These are phyloP conservation scores for Globisporangium solare DNA, from an alignment of 352 stramenopile species.

Conservation along the genomic window DNA sequence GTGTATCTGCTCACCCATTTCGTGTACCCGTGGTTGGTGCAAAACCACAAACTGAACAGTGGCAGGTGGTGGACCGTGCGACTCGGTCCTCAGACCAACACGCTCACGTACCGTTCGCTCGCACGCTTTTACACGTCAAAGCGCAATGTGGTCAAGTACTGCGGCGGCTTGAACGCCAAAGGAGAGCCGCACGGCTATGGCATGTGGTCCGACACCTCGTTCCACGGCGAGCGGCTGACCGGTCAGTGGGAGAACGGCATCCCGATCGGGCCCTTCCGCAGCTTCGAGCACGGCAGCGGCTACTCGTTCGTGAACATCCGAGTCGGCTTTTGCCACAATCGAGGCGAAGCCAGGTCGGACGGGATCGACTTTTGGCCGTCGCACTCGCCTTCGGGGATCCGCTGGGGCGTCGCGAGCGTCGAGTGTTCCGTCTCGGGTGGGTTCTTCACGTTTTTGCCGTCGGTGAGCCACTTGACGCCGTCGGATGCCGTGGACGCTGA, in stretches of 20 bases:
- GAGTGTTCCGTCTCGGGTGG: conserved; percentile 71
- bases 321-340: conserved; percentile 64
- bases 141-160: conserved; percentile 53
- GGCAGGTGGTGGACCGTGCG: conserved; percentile 46
- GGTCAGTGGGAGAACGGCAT: conserved; percentile 67
- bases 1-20: conserved; percentile 65
- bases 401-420: conserved; percentile 79
- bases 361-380: conserved; percentile 49
- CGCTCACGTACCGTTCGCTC: conserved; percentile 41
- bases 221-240: conserved; percentile 66
- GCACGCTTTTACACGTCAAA: conserved; percentile 43
- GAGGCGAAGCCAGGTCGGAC: conserved; percentile 24
- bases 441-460: conserved; percentile 68
- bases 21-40: conserved; percentile 54
- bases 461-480: conserved; percentile 46
- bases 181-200: conserved; percentile 61
- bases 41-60: conserved; percentile 37
- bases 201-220: conserved; percentile 66
- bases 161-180: conserved; percentile 49
- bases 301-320: conserved; percentile 76
- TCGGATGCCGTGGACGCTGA: conserved; percentile 26
- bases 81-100: conserved; percentile 36
- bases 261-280: conserved; percentile 72
- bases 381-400: conserved; percentile 31
- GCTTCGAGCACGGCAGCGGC: conserved; percentile 65